phyloP scores from a whole-genome alignment of 805 yeast species.

The Kluyveromyces nonfermentans region DNA sequence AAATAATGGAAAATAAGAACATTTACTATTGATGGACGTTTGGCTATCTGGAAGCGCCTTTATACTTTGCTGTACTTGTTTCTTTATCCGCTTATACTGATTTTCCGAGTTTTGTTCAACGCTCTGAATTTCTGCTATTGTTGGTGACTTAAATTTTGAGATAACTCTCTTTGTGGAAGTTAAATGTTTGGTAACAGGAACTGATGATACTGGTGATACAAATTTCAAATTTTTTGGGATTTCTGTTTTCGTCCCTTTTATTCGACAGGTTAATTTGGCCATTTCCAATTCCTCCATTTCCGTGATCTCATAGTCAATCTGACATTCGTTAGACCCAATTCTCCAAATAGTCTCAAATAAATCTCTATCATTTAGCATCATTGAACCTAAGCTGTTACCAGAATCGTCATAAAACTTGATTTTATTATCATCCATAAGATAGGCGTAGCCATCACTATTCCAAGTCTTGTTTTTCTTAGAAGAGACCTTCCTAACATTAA shows the following conservation, averaged over 20 bases:
- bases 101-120: neutral
- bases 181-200: neutral
- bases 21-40: neutral
- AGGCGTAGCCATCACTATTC: constrained; percentile 82
- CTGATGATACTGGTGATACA: too few relatives aligned
- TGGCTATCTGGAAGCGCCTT: neutral
- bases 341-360: constrained; percentile 35
- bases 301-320: constrained; percentile 41
- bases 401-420: constrained; percentile 20
- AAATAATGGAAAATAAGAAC: constrained; percentile 30
- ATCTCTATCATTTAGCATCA: constrained; percentile 10
- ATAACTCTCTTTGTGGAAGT: too few relatives aligned
- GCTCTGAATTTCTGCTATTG: neutral
- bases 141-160: constrained; percentile 1
- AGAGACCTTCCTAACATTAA: constrained; percentile 64
- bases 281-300: constrained; percentile 16
- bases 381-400: constrained; percentile 25
- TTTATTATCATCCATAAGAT: constrained; percentile 20
- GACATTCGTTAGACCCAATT: constrained; percentile 54
- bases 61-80: neutral
- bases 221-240: neutral
- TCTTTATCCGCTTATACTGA: too few relatives aligned
- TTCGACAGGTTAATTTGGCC: constrained; percentile 9
- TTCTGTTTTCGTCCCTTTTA: constrained; percentile 1
- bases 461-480: constrained; percentile 80